Evolutionary conservation across 192 early-diverging fungal species (phyloP), one percentile per base, ranked within the genome.

Genomic region (Geranomyces variabilis): DNA sequence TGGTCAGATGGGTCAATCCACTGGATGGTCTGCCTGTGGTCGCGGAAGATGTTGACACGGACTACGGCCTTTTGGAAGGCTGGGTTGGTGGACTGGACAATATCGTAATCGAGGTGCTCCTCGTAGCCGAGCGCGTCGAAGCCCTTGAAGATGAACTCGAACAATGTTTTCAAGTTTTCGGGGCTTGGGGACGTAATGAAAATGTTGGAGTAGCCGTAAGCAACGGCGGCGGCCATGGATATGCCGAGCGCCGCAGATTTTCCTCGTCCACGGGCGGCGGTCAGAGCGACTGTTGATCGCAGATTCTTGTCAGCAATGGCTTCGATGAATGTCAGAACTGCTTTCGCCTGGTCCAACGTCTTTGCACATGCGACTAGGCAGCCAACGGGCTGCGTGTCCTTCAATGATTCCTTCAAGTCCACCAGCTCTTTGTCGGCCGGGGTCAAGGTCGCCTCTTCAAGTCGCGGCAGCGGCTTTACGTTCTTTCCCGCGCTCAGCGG

Each of bases 91-190:
- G 92, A 93, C 82, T 98, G 97, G n/a, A 97, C 87, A 74, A 99
- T 96, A 77, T 97, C 94, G 67, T 99, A 99, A 83, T 99, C 97
- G 77, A 96, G 83, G 78, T 99, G 97, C 77, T 99, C 97, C 71
- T 97, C 93, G 75, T 97, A 99, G n/a, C 93, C 91, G 58, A 99
- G 87, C 22, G 95, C 95, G 79, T 99, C 96, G 70, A 99, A 97
- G 19, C 93, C 94, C 79, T 95, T 94, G 86, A 99, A 97, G 7
- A 99, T 85, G 84, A 97, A 97, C 83, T 97, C 93, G 71, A 99
- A 99, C 36, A 99, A 82, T 7, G 97, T 99, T 76, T 96, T 96
- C 75, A 99, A 90, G 75, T 99, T 99, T 78, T 97, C 96, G 29
- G 97, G 96, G 63, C 89, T 90, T 28, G 97, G 97, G 17, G 95